Percentiles rank a stretch among this genome's conserved stretches.
These are phyloP conservation scores for Periconia macrospinosa DNA, from an alignment of 2,329 filamentous ascomycete species.

Conservation along the genomic window DNA sequence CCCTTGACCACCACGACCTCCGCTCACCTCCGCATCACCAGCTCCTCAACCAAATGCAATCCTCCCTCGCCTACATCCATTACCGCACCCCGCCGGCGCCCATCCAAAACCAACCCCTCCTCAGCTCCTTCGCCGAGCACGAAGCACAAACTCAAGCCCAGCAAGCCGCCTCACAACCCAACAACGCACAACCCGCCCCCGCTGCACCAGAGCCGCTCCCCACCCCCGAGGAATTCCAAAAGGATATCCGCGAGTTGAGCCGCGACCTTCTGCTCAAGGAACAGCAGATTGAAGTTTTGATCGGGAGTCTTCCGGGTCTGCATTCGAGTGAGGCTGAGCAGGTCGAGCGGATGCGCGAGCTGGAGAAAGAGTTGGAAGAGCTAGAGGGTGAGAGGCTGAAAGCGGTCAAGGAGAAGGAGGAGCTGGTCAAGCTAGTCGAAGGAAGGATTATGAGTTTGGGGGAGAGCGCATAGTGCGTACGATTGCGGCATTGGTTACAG, in stretches of 20 bases:
- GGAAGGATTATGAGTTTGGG: conserved; percentile 46
- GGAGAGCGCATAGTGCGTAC: not conserved
- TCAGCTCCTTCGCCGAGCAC: conserved; percentile 34
- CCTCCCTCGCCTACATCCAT: conserved; percentile 49
- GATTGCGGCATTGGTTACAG: not conserved
- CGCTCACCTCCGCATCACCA: conserved; percentile 17
- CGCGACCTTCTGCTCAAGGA: conserved; percentile 77
- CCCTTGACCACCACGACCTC: not conserved
- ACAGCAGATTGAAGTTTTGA: conserved; percentile 79
- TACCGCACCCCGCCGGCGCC: conserved; percentile 45
- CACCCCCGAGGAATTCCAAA: conserved; percentile 57
- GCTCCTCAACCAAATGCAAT: conserved; percentile 54
- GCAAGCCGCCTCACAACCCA: conserved; percentile 14
- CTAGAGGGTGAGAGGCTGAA: conserved; percentile 45
- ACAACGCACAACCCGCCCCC: conserved; percentile 15
- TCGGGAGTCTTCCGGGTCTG: conserved; percentile 74
- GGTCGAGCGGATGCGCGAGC: conserved; percentile 57
- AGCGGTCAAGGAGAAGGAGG: conserved; percentile 47
- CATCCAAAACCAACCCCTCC: conserved; percentile 48
- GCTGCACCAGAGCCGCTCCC: conserved; percentile 9
- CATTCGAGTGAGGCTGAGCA: conserved; percentile 79
- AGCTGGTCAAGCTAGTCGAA: conserved; percentile 50
- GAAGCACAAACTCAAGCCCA: conserved; percentile 27
- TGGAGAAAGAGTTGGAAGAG: conserved; percentile 48
- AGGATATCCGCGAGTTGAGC: conserved; percentile 71